Conservation (phyloP, 768 basidiomycete genomes). For the Lactarius vividus region DNA sequence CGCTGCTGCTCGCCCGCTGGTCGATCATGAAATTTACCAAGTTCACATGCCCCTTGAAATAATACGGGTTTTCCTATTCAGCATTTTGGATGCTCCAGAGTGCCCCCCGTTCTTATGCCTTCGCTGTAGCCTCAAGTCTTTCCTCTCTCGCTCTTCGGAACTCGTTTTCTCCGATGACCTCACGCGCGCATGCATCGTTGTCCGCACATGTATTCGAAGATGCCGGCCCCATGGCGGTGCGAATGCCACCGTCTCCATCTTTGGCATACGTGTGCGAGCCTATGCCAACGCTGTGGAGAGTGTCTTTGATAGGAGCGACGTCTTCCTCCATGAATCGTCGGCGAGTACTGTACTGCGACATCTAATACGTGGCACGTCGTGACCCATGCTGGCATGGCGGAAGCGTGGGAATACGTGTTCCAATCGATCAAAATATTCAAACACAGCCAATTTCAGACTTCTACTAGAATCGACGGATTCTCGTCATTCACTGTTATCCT, state of each 20-base stretch:
- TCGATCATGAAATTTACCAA: neutral
- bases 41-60: too few species aligned
- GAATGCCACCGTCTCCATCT: neutral
- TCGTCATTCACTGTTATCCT: constrained; percentile 14
- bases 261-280: neutral
- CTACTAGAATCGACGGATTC: neutral
- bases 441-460: neutral
- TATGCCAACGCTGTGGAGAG: neutral
- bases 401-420: neutral
- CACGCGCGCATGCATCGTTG: neutral
- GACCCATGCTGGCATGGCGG: neutral
- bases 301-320: neutral
- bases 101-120: neutral
- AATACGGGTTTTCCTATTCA: too few species aligned
- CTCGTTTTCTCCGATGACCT: neutral
- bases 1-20: neutral
- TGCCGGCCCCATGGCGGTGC: neutral
- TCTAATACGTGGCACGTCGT: neutral
- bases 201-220: neutral
- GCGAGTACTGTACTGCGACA: neutral
- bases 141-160: neutral
- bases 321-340: neutral
- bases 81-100: too few species aligned
- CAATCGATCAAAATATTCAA: neutral
- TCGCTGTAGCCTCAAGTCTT: neutral